A percentile compares a stretch with the other conserved stretches of the same genome.
These are phyloP conservation scores for Trichosporon sp. DNA, from an alignment of 1,284 basidiomycete species.

Conservation along the genomic window DNA sequence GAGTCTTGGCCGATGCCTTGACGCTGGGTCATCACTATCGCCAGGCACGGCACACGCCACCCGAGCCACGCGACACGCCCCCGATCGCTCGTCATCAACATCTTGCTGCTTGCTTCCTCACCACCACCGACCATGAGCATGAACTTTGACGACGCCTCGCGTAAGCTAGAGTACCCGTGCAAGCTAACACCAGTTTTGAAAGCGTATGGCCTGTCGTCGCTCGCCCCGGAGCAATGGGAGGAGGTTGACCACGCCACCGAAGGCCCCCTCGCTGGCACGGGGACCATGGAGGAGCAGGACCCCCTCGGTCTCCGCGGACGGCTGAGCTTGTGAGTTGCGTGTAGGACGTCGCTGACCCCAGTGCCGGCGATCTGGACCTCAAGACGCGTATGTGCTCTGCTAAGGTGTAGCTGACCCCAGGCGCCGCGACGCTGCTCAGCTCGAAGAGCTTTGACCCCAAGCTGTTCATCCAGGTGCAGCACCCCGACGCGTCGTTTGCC, in stretches of 20 bases:
- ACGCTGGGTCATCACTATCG: constrained; percentile 4
- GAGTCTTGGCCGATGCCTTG: neutral
- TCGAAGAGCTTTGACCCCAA: constrained; percentile 97
- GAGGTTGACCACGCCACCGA: constrained; percentile 47
- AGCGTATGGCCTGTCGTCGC: constrained; percentile 46
- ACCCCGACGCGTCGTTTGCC: constrained; percentile 94
- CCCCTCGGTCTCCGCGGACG: constrained; percentile 43
- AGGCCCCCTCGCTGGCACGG: constrained; percentile 42
- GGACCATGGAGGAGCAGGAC: constrained; percentile 45
- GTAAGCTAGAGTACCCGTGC: neutral
- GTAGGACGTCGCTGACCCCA: constrained; percentile 13
- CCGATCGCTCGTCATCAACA: constrained; percentile 2
- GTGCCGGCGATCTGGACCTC: constrained; percentile 37
- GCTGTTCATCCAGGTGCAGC: constrained; percentile 80
- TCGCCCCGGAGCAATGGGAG: constrained; percentile 48
- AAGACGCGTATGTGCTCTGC: constrained; percentile 35
- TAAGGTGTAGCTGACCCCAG: constrained; percentile 49
- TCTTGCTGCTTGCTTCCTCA: neutral
- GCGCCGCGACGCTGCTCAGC: constrained; percentile 71
- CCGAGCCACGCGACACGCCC: neutral
- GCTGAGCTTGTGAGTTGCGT: constrained; percentile 35
- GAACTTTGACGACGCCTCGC: constrained; percentile 13
- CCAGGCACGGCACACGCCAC: constrained; percentile 3
- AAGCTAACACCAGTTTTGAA: constrained; percentile 41
- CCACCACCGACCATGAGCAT: neutral